Conservation (phyloP, 2,329 filamentous ascomycete genomes). For the Aureobasidium sp. region DNA sequence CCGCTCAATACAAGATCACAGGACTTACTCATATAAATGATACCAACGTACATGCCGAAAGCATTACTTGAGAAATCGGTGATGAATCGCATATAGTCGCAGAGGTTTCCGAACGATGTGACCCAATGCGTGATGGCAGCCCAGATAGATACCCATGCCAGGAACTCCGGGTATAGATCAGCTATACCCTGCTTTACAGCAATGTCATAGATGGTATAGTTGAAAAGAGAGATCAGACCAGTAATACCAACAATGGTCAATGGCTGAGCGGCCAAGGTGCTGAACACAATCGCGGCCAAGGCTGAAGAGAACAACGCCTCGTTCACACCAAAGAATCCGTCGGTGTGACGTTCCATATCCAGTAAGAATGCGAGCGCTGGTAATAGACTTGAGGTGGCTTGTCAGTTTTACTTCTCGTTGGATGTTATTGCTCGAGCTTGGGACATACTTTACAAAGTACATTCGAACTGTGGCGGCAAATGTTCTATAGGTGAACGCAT, state of each 20-base stretch:
- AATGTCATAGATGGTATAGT: constrained; percentile 53
- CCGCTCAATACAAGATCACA: not conserved
- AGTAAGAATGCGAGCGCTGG: constrained; percentile 48
- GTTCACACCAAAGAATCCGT: constrained; percentile 49
- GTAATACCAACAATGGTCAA: constrained; percentile 51
- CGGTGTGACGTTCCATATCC: constrained; percentile 51
- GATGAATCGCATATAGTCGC: constrained; percentile 51
- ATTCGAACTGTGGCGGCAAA: constrained; percentile 41
- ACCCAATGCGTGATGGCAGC: constrained; percentile 50
- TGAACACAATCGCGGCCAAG: constrained; percentile 29
- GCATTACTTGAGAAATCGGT: constrained; percentile 48
- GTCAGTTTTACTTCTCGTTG: too few species aligned
- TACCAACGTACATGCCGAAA: constrained; percentile 48
- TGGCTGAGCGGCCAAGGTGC: constrained; percentile 43
- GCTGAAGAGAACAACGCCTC: constrained; percentile 48
- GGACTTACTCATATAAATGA: constrained; percentile 42
- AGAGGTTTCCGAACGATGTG: constrained; percentile 42
- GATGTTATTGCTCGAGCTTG: too few species aligned
- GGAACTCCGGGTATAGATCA: not conserved
- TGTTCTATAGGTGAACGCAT: constrained; percentile 47
- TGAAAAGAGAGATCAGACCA: constrained; percentile 46
- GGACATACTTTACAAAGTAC: not conserved
- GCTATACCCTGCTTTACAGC: constrained; percentile 33
- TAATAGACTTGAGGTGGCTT: not conserved
- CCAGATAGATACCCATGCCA: constrained; percentile 40